Evolutionary conservation across 2,329 filamentous ascomycete species (phyloP).

Genomic region (Trichophaea hybrida): DNA sequence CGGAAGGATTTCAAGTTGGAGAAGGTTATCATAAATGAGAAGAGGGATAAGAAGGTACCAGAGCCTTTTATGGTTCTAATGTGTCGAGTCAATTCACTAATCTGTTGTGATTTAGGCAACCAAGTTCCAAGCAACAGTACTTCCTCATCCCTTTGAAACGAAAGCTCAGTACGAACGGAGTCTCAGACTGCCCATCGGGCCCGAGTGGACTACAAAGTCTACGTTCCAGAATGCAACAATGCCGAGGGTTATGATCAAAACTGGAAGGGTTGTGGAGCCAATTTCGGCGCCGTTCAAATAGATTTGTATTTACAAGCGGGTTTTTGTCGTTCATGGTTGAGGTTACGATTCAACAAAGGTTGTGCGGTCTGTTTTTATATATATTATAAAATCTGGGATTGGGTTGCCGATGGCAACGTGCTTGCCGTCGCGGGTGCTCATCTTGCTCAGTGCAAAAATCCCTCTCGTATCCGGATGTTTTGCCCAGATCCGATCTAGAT

Average conservation of each 20-base stretch:
- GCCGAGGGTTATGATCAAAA: slow-evolving; percentile 78
- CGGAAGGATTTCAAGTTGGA: slow-evolving; percentile 71
- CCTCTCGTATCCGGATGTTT: no score
- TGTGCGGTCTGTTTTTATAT: no score
- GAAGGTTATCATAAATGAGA: slow-evolving; percentile 84
- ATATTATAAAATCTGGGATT: no score
- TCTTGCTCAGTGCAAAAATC: no score
- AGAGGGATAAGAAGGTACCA: slow-evolving; percentile 65
- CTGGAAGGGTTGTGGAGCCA: slow-evolving; percentile 65
- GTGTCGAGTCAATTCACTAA: not conserved
- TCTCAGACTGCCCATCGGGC: slow-evolving; percentile 71
- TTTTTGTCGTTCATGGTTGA: no score
- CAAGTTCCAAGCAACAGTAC: slow-evolving; percentile 67
- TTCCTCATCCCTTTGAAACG: slow-evolving; percentile 85
- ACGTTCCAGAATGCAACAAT: slow-evolving; percentile 81
- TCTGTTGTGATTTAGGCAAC: slow-evolving; percentile 44
- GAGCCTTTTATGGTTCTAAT: not conserved
- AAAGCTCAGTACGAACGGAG: slow-evolving; percentile 80
- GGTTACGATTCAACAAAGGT: no score
- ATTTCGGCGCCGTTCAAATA: slow-evolving; percentile 59
- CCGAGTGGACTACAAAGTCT: slow-evolving; percentile 94
- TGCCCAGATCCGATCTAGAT: no score
- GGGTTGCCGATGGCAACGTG: no score
- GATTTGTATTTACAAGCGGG: not conserved
- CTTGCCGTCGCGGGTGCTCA: no score